phyloP scores from a whole-genome alignment of 140 eudicot genomes.

The Senecio squalidus region DNA sequence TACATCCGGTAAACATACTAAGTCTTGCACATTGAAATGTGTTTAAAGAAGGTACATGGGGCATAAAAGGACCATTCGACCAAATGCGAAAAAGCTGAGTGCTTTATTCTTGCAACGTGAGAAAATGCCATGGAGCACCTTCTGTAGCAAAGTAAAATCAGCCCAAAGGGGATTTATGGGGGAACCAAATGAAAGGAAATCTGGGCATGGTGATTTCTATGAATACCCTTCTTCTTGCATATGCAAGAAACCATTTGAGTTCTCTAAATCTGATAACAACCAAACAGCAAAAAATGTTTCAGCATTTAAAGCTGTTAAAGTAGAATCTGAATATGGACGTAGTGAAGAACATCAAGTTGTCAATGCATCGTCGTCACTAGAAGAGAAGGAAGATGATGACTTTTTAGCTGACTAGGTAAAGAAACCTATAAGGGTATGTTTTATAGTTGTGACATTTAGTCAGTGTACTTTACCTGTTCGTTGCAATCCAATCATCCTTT shows the following conservation, averaged over 20 bases:
- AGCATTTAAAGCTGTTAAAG: conserved; percentile 11
- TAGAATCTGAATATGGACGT: conserved; percentile 17
- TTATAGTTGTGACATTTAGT: neutral
- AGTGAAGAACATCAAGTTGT: conserved; percentile 19
- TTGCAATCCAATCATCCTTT: too few species aligned
- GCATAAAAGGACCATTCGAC: conserved; percentile 89
- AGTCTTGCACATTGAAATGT: neutral
- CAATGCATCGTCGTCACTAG: conserved; percentile 24
- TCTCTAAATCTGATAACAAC: conserved; percentile 6
- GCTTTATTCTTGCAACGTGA: conserved; percentile 60
- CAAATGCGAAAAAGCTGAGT: conserved; percentile 86
- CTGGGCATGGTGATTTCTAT: conserved; percentile 77
- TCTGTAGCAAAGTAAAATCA: conserved; percentile 76
- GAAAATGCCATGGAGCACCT: conserved; percentile 69
- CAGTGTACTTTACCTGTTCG: neutral
- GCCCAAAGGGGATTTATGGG: conserved; percentile 99
- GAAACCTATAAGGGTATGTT: conserved; percentile 11
- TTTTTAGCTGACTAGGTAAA: conserved; percentile 42
- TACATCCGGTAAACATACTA: neutral
- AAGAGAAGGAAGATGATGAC: conserved; percentile 35
- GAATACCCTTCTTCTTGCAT: conserved; percentile 88
- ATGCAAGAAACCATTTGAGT: conserved; percentile 52
- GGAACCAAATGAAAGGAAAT: conserved; percentile 85
- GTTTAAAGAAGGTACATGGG: conserved; percentile 86
- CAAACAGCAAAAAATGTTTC: neutral